Conservation (phyloP, 176 grass and related monocot species). For the Guadua angustifolia region DNA sequence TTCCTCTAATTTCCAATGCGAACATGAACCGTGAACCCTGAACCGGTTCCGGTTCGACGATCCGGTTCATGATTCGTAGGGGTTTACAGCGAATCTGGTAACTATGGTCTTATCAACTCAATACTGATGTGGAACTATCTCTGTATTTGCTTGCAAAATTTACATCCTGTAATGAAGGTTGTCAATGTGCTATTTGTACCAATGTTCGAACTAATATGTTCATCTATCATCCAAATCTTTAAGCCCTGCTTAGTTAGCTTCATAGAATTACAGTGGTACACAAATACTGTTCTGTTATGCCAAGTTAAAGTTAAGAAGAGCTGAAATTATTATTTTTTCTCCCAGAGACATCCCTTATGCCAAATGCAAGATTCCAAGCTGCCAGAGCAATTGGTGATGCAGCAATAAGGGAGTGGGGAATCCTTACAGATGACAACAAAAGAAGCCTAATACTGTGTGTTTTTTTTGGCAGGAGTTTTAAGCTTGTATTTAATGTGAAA, state of each 20-base stretch:
- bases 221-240: constrained; percentile 26
- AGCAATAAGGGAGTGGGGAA: constrained; percentile 96
- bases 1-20: too few relatives aligned
- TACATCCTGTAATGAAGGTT: constrained; percentile 1
- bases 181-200: neutral
- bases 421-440: constrained; percentile 88
- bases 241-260: neutral
- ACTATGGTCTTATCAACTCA: neutral
- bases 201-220: neutral
- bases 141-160: constrained; percentile 17
- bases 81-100: too few relatives aligned
- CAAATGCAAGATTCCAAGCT: constrained; percentile 96
- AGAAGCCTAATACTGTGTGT: constrained; percentile 85
- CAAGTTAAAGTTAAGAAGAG: constrained; percentile 23
- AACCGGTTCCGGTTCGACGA: too few relatives aligned
- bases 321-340: constrained; percentile 37
- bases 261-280: neutral
- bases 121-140: neutral
- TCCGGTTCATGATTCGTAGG: too few relatives aligned
- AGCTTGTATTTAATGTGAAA: constrained; percentile 39
- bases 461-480: neutral
- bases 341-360: constrained; percentile 76
- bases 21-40: too few relatives aligned
- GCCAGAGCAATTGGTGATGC: constrained; percentile 94
- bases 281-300: constrained; percentile 16